Conservation (phyloP, 164 flowering plant genomes). For the Amborella trichopoda region DNA sequence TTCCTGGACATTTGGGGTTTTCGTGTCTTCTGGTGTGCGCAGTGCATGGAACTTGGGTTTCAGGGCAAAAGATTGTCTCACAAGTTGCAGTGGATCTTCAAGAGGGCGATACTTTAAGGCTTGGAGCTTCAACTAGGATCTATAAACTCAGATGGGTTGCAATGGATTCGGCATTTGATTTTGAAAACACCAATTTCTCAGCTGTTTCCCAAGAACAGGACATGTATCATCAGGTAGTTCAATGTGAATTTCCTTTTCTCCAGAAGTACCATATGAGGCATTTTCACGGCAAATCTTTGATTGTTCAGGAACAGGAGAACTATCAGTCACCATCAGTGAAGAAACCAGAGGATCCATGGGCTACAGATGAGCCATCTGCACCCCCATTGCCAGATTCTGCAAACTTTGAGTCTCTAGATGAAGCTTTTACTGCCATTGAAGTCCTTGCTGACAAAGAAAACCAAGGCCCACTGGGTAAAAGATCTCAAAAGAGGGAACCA, state of each 20-base stretch:
- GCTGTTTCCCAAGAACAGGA: background rate
- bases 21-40: background rate
- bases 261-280: no score
- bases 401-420: constrained; percentile 1
- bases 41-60: constrained; percentile 95
- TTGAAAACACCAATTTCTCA: constrained; percentile 9
- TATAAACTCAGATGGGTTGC: constrained; percentile 81
- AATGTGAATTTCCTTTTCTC: no score
- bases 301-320: constrained; percentile 7
- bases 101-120: constrained; percentile 61
- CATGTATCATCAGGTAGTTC: no score
- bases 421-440: constrained; percentile 2
- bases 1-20: no score
- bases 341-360: background rate
- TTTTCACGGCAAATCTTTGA: constrained; percentile 3
- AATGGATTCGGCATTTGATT: constrained; percentile 38
- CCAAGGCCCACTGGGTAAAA: constrained; percentile 9
- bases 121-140: constrained; percentile 75
- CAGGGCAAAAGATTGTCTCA: constrained; percentile 52
- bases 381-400: constrained; percentile 25
- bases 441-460: constrained; percentile 13
- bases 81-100: constrained; percentile 32
- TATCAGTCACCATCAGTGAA: constrained; percentile 3
- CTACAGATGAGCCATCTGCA: constrained; percentile 17
- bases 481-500: constrained; percentile 12